These are phyloP conservation scores for Apiospora pterosperma DNA, from an alignment of 2,329 filamentous ascomycete species.

Conservation along the genomic window DNA sequence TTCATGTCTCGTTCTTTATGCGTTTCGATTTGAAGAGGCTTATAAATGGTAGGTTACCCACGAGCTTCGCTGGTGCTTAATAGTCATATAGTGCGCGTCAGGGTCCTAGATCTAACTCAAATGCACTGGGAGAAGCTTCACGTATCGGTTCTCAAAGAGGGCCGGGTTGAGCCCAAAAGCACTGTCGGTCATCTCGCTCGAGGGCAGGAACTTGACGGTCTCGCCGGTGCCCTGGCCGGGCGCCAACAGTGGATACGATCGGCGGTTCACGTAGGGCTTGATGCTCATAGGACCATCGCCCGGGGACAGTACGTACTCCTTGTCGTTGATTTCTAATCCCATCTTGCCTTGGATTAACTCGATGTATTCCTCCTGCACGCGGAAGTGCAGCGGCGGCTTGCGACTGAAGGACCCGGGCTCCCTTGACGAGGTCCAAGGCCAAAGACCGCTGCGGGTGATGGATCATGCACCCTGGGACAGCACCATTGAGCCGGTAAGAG, in stretches of 20 bases:
- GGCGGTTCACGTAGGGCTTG: conserved; percentile 1
- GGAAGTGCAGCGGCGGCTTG: conserved; percentile 18
- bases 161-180: conserved; percentile 4
- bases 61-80: too few relatives aligned
- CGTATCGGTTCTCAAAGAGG: conserved; percentile 21
- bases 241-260: conserved; percentile 6
- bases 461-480: conserved; percentile 5
- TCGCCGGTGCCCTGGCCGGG: not conserved
- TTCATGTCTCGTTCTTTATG: too few relatives aligned
- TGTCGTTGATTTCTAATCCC: conserved; percentile 13
- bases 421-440: conserved; percentile 8
- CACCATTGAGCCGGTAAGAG: conserved; percentile 11
- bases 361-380: conserved; percentile 17
- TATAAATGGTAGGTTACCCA: too few relatives aligned
- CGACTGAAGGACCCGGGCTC: conserved; percentile 1
- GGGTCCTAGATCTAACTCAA: too few relatives aligned
- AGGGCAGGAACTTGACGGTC: conserved; percentile 9
- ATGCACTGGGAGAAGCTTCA: too few relatives aligned
- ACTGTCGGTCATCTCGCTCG: conserved; percentile 3
- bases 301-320: conserved; percentile 5
- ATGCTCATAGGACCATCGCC: conserved; percentile 6
- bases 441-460: conserved; percentile 9
- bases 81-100: too few relatives aligned
- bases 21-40: too few relatives aligned
- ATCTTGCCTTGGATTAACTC: conserved; percentile 1